Conservation (phyloP, 768 basidiomycete genomes). For the Pleurotus cornucopiae region DNA sequence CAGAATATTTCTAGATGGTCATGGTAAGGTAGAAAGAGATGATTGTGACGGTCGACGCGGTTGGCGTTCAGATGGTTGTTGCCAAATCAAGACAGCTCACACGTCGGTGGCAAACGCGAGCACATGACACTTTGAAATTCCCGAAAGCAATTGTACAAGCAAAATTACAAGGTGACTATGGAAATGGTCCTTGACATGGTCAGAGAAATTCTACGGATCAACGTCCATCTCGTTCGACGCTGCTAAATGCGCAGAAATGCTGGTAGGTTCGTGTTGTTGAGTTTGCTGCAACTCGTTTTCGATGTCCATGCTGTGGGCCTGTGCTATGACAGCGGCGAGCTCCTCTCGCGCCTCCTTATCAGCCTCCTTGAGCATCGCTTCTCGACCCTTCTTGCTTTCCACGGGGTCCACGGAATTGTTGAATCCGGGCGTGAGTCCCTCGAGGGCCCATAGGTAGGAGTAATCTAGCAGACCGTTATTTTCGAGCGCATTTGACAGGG, state of each 20-base stretch:
- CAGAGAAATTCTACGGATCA: background rate
- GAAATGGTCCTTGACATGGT: no score
- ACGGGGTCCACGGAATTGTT: constrained; percentile 70
- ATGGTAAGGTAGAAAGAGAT: constrained; percentile 3
- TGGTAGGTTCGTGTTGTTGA: background rate
- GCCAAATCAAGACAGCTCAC: constrained; percentile 2
- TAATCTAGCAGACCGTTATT: constrained; percentile 33
- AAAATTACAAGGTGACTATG: background rate
- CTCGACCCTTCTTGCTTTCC: constrained; percentile 46
- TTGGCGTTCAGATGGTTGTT: background rate
- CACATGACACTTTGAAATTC: background rate
- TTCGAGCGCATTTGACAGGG: constrained; percentile 28
- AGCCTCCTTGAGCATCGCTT: constrained; percentile 60
- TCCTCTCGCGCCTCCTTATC: constrained; percentile 42
- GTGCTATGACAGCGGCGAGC: constrained; percentile 19
- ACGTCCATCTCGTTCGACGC: background rate
- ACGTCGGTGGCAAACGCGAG: background rate
- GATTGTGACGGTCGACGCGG: background rate
- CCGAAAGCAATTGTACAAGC: background rate
- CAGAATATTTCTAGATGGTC: background rate
- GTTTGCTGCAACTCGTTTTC: background rate
- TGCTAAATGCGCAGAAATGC: background rate
- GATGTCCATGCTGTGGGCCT: constrained; percentile 27
- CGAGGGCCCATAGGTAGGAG: constrained; percentile 65
- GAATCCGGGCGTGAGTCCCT: constrained; percentile 64